Conservation (phyloP, 2,329 filamentous ascomycete species). For the Parafenestella ontariensis region DNA sequence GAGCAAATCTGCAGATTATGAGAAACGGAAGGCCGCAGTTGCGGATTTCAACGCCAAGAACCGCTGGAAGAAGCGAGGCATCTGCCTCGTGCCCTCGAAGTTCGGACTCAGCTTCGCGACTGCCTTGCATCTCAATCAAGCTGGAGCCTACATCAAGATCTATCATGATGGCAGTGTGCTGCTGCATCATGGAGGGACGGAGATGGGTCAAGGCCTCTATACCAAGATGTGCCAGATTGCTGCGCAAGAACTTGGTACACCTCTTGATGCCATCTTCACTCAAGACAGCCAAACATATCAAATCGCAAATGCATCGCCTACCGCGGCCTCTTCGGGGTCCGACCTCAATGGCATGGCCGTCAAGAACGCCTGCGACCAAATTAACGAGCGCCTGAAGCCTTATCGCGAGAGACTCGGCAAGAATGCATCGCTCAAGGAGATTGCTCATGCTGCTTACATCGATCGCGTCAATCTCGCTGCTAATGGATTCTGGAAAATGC, state of each 20-base stretch:
- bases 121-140: slow-evolving; percentile 92
- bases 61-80: slow-evolving; percentile 91
- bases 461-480: slow-evolving; percentile 94
- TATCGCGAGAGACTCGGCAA: slow-evolving; percentile 83
- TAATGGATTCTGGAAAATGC: slow-evolving; percentile 96
- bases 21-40: slow-evolving; percentile 70
- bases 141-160: slow-evolving; percentile 89
- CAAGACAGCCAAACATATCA: slow-evolving; percentile 88
- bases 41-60: slow-evolving; percentile 79
- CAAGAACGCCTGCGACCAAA: slow-evolving; percentile 85
- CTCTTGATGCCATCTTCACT: slow-evolving; percentile 82
- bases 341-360: slow-evolving; percentile 96
- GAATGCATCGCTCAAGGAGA: slow-evolving; percentile 78
- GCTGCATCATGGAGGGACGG: slow-evolving; percentile 91
- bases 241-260: slow-evolving; percentile 85
- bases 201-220: slow-evolving; percentile 96
- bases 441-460: slow-evolving; percentile 91
- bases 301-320: slow-evolving; percentile 86
- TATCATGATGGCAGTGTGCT: slow-evolving; percentile 93
- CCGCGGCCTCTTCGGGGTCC: slow-evolving; percentile 89
- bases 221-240: slow-evolving; percentile 97
- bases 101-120: slow-evolving; percentile 94
- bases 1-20: slow-evolving; percentile 74
- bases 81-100: slow-evolving; percentile 88
- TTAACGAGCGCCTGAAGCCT: slow-evolving; percentile 84